Base-by-base conservation (phyloP, 208 protist genomes). In the Blastocrithidia nonstop region DNA sequence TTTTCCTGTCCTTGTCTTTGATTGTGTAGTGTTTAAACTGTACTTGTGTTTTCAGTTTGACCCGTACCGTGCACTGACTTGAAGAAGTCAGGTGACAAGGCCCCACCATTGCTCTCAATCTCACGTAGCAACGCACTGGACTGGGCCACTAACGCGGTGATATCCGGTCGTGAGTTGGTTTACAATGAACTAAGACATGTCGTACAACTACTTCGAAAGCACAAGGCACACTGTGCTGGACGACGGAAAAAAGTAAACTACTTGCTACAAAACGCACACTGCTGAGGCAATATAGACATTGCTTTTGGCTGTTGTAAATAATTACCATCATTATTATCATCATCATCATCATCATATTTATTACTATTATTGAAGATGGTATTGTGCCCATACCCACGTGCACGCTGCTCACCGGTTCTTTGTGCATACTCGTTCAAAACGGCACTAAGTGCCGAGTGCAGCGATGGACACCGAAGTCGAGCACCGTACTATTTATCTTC, bases 171-270 rank as follows among this genome's bases (percentile, higher is more conserved):
- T 22, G 53, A 49, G 13, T 56, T 57, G 16, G 58, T 47, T 15
- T 81, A 68, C 35, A 88, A 64, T 23, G 54, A 41, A 26, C 57
- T 47, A 15, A 86, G 61, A 47, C 80, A 89, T 2, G 69, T 72
- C 11, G 52, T 48, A 50, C 80, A 89, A 29, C 56, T 57, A 6
- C 54, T 62, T 20, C 72, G 71, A 20, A 75, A 51, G 42, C 81
- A 90, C 35, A 87, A 28, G 4, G 61, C 64, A 44, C 81, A 90
- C 21, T 45, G 47, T n/a, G 40, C 29, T 13, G 64, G 61, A 36
- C 72, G 69, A 5, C 81, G 65, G 53, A 85, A 90, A 44, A 90
- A 74, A 23, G 58, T 70, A 60, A 75, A 90, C 20, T 63, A 57
- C 33, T 72, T 80, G 4, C 55, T 47, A 46, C 81, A 90, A 36